Evolutionary conservation across 805 yeast genomes (phyloP).

Genomic region (Metschnikowia koreensis): DNA sequence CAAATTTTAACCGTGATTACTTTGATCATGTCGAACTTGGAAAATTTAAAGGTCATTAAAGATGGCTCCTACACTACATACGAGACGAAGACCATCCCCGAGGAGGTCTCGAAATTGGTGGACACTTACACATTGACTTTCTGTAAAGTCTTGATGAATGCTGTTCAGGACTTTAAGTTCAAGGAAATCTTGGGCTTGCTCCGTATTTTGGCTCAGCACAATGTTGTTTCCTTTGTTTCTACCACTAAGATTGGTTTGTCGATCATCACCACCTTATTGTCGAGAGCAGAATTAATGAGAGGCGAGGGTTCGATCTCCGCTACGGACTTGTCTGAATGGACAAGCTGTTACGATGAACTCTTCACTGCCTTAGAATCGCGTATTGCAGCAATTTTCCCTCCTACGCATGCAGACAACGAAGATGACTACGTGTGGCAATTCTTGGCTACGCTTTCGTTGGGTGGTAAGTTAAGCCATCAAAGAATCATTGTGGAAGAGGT

Average conservation of each 20-base stretch:
- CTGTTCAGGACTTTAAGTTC: constrained; percentile 77
- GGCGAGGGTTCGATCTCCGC: constrained; percentile 69
- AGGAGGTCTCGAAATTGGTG: constrained; percentile 54
- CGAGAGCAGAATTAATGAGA: constrained; percentile 87
- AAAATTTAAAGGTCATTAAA: constrained; percentile 72
- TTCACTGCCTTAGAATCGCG: constrained; percentile 79
- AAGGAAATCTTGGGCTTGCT: constrained; percentile 76
- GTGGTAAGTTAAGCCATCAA: constrained; percentile 88
- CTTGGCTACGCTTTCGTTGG: constrained; percentile 87
- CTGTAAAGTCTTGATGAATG: constrained; percentile 78
- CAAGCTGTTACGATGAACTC: constrained; percentile 73
- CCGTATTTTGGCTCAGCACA: constrained; percentile 65
- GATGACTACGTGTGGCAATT: constrained; percentile 95
- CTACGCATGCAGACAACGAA: constrained; percentile 44
- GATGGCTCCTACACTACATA: constrained; percentile 77
- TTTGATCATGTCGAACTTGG: constrained; percentile 74
- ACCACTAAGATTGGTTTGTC: constrained; percentile 81
- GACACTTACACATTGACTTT: constrained; percentile 79
- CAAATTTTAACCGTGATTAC: constrained; percentile 77
- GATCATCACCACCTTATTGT: constrained; percentile 81
- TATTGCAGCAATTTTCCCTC: constrained; percentile 78
- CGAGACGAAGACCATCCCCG: constrained; percentile 49
- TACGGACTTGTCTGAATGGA: constrained; percentile 68
- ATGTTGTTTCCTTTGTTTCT: constrained; percentile 65
- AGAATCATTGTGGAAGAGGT: constrained; percentile 92